Conservation (phyloP, 352 stramenopile genomes). For the Phytophthora cryptogea region DNA sequence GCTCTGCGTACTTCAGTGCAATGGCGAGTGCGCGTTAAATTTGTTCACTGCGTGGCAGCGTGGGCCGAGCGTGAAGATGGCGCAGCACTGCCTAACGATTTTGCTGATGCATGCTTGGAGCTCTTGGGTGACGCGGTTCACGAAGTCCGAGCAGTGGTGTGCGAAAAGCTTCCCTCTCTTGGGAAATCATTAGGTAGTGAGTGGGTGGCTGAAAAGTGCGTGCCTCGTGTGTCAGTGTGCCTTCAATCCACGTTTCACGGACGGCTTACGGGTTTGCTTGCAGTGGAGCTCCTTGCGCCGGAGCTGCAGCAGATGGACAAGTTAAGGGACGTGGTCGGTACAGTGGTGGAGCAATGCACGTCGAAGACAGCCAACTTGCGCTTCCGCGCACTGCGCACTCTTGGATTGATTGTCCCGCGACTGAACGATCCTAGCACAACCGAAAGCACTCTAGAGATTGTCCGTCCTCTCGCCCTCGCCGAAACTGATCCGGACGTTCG, state of each 20-base stretch:
- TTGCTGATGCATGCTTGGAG: constrained; percentile 72
- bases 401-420: constrained; percentile 63
- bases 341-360: constrained; percentile 74
- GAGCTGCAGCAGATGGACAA: constrained; percentile 74
- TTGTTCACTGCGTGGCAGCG: constrained; percentile 82
- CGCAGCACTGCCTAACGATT: constrained; percentile 58
- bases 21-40: constrained; percentile 87
- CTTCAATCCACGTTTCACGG: constrained; percentile 79
- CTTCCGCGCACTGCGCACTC: constrained; percentile 77
- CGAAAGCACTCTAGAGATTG: constrained; percentile 76
- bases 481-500: constrained; percentile 79
- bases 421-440: constrained; percentile 72
- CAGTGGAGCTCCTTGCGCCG: constrained; percentile 64
- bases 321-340: constrained; percentile 65
- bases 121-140: constrained; percentile 70
- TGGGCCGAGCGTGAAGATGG: constrained; percentile 77
- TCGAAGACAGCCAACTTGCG: constrained; percentile 82
- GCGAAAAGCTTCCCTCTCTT: constrained; percentile 64
- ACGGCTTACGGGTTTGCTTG: constrained; percentile 67
- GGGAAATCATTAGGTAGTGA: constrained; percentile 75
- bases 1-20: constrained; percentile 65
- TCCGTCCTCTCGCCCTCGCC: constrained; percentile 57
- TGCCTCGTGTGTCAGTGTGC: constrained; percentile 62
- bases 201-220: constrained; percentile 74
- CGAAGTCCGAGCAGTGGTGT: constrained; percentile 73